Evolutionary conservation across 495 filamentous ascomycete species (phyloP).

Genomic region (Penicillium canariense): DNA sequence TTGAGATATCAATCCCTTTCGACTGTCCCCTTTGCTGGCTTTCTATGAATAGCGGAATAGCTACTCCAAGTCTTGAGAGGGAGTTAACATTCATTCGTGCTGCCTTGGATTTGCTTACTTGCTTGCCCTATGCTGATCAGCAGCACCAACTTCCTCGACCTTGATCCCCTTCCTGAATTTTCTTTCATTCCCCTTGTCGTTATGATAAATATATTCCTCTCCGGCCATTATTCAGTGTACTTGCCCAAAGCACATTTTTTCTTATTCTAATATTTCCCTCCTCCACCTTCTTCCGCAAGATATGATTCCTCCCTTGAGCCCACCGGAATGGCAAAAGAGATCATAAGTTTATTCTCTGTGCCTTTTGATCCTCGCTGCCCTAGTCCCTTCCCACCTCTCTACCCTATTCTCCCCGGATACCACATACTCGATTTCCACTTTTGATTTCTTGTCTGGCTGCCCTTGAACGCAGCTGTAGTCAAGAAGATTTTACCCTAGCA

Average conservation of each 20-base stretch:
- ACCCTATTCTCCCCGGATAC: slow-evolving; percentile 27
- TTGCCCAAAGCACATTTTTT: slow-evolving; percentile 9
- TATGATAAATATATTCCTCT: slow-evolving; percentile 36
- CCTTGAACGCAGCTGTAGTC: slow-evolving; percentile 3
- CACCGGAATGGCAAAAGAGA: slow-evolving; percentile 9
- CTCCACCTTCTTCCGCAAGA: slow-evolving; percentile 1
- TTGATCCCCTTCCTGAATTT: slow-evolving; percentile 8
- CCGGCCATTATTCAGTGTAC: slow-evolving; percentile 13
- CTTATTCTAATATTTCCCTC: slow-evolving; percentile 23
- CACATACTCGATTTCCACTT: slow-evolving; percentile 26
- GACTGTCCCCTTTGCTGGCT: slow-evolving; percentile 6
- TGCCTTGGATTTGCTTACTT: background rate
- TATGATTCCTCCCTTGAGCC: background rate
- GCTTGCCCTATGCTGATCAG: background rate
- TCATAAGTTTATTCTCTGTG: slow-evolving; percentile 8
- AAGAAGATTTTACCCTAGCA: slow-evolving; percentile 40
- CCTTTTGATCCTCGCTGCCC: slow-evolving; percentile 10
- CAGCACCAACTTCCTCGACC: background rate
- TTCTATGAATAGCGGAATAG: slow-evolving; percentile 1
- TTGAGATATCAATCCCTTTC: background rate
- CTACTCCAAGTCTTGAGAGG: background rate
- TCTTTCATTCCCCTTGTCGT: slow-evolving; percentile 23
- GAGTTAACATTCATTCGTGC: slow-evolving; percentile 6
- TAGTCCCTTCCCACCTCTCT: no score
- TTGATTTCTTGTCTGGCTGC: slow-evolving; percentile 37